Base-by-base conservation (phyloP, 1,139 yeast genomes). In the Kazachstania sp. region DNA sequence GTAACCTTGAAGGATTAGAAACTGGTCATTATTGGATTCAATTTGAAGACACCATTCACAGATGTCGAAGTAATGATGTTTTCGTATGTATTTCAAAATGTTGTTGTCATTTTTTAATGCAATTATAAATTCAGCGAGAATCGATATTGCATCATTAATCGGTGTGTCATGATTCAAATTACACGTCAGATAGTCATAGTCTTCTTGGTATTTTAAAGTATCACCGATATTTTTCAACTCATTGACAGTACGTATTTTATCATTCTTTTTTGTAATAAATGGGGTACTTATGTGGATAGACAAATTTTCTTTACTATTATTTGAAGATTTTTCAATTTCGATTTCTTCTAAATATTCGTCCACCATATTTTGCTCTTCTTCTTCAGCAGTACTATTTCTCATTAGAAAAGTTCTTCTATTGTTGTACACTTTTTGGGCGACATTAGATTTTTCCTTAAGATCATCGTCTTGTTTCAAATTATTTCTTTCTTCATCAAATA, bases 181-280 rank as follows among this genome's bases (percentile, higher is more conserved):
- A n/a, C 9, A 20, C 1, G 43, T 44, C 18, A 60, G 37, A 46
- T 60, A 60, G 8, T 60, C 64, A n/a, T 58, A 46, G 37, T 63
- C 66, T 35, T 61, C 63, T 48, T 59, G 57, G 46, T 55, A 61
- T 46, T 60, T 56, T 20, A 59, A 39, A 7, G 53, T 51, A 26
- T 58, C 56, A 11, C 66, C 65, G 50, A 60, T 54, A 31, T 56
- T 55, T 41, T 52, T 56, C 41, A 61, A 46, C 44, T 60, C 64
- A 41, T 57, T 57, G 41, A 53, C 56, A 44, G 60, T 60, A 36
- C 51, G 40, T 3, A 50, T 45, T n/a, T 20, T 36, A 23, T 15
- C 26, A 13, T 28, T 40, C 8, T 30, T 20, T 26, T 26, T 53
- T 8, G 56, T 49, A 8, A 16, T 38, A 4, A 16, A 8, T 11